Conservation (phyloP, 345 rosid genomes). For the Isatis tinctoria region DNA sequence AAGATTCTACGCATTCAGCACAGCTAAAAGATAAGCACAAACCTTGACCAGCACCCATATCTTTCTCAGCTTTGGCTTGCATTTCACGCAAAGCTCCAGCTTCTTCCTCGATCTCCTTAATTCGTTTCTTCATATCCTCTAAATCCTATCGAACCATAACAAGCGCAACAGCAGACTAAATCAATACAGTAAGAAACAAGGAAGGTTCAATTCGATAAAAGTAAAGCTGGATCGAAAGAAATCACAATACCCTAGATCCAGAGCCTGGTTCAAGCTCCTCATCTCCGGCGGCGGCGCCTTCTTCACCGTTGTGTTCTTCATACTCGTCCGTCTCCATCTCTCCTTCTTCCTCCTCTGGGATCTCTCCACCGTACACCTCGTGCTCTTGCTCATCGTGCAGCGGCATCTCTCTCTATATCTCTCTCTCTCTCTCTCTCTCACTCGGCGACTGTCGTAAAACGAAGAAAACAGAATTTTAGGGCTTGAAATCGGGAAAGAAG, state of each 20-base stretch:
- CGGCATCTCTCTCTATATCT: slow-evolving; percentile 35
- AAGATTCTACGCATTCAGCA: background rate
- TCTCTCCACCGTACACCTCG: slow-evolving; percentile 85
- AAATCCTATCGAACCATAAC: slow-evolving; percentile 52
- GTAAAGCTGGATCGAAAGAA: slow-evolving; percentile 6
- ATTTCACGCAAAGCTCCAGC: slow-evolving; percentile 97
- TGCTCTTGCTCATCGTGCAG: slow-evolving; percentile 72
- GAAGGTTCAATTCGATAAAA: background rate
- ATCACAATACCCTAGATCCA: slow-evolving; percentile 49
- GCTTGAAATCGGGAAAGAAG: slow-evolving; percentile 23
- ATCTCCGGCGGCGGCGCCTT: slow-evolving; percentile 38
- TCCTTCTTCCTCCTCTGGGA: slow-evolving; percentile 78
- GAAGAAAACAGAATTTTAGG: slow-evolving; percentile 14
- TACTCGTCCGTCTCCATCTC: slow-evolving; percentile 58
- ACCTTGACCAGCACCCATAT: slow-evolving; percentile 98
- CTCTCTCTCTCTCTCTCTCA: slow-evolving; percentile 6
- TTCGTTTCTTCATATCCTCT: slow-evolving; percentile 97
- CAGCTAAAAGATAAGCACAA: background rate
- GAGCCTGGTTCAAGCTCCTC: slow-evolving; percentile 52
- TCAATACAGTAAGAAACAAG: background rate
- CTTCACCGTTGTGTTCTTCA: slow-evolving; percentile 49
- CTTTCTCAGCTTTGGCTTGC: slow-evolving; percentile 99
- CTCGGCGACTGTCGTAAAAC: slow-evolving; percentile 25
- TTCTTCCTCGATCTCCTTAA: slow-evolving; percentile 96
- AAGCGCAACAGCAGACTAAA: background rate